A percentile compares a stretch with the other conserved stretches of the same genome.
phyloP scores from a whole-genome alignment of 176 grass and related monocot genomes.

The Echinochloa phyllopogon region DNA sequence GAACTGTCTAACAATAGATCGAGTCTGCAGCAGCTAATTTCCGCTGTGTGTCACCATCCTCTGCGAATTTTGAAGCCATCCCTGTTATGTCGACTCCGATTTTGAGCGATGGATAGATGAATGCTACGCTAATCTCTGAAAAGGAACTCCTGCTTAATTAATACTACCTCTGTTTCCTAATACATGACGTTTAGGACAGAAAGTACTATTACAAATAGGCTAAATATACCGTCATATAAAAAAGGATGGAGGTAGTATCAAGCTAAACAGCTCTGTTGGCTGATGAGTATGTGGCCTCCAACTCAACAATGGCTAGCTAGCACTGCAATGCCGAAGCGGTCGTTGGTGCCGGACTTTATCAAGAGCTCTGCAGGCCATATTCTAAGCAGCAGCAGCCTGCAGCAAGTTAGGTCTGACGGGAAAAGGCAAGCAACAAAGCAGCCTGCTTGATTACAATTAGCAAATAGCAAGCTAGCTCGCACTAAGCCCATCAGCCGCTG shows the following conservation, averaged over 20 bases:
- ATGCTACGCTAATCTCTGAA: neutral
- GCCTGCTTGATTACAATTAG: neutral
- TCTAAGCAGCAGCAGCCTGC: conserved; percentile 7
- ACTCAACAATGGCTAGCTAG: conserved; percentile 30
- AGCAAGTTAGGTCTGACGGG: neutral
- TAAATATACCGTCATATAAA: too few relatives aligned
- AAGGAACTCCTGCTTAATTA: neutral
- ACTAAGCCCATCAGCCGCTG: neutral
- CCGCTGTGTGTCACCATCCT: too few relatives aligned
- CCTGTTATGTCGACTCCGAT: neutral
- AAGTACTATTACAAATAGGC: too few relatives aligned
- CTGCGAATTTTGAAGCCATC: neutral
- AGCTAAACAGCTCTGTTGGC: neutral
- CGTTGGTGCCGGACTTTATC: conserved; percentile 25
- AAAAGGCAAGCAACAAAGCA: neutral
- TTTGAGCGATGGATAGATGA: neutral
- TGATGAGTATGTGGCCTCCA: conserved; percentile 38
- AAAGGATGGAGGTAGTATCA: too few relatives aligned
- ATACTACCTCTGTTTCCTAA: too few relatives aligned
- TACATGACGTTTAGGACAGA: too few relatives aligned
- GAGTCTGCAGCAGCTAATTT: neutral
- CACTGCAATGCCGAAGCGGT: conserved; percentile 10
- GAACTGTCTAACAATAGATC: neutral
- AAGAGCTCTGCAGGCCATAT: neutral
- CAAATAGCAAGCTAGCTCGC: neutral